Conservation (phyloP, 2,329 filamentous ascomycete species). For the Pyrenophora graminea region DNA sequence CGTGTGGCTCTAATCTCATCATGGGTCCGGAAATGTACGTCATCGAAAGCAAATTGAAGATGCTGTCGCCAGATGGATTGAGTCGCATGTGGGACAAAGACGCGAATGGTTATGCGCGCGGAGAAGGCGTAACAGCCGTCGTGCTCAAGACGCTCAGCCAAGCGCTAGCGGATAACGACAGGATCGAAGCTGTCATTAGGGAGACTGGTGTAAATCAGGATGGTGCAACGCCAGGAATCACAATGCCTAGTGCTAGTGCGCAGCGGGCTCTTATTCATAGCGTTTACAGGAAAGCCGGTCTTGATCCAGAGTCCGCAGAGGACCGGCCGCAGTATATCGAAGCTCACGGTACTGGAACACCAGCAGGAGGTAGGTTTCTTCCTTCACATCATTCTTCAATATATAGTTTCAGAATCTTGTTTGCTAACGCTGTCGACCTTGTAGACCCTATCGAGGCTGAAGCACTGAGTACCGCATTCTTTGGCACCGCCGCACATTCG, state of each 20-base stretch:
- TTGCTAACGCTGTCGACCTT: not conserved
- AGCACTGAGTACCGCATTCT: conserved; percentile 15
- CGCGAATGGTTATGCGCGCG: conserved; percentile 57
- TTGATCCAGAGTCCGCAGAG: conserved; percentile 27
- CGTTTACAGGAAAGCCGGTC: conserved; percentile 45
- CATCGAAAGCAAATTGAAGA: conserved; percentile 30
- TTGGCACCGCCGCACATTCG: conserved; percentile 2
- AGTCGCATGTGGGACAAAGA: conserved; percentile 39
- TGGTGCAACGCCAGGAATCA: conserved; percentile 48
- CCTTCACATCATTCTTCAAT: conserved; percentile 7
- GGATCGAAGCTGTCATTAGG: conserved; percentile 48
- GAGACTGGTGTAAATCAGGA: conserved; percentile 46
- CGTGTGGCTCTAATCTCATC: conserved; percentile 16
- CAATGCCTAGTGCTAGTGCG: conserved; percentile 51
- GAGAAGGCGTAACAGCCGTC: conserved; percentile 57
- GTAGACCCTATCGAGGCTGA: conserved; percentile 28
- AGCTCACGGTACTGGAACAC: conserved; percentile 29
- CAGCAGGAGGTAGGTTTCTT: conserved; percentile 42
- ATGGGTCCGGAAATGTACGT: conserved; percentile 24
- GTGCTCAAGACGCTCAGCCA: conserved; percentile 56
- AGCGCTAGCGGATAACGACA: conserved; percentile 55
- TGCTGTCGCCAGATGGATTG: conserved; percentile 38
- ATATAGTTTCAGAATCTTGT: not conserved
- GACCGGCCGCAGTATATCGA: conserved; percentile 31
- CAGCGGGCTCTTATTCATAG: conserved; percentile 39